A percentile compares a stretch with the other conserved stretches of the same genome.
Conservation (phyloP, 208 protist species). For the Tritrichomonas musculus region DNA sequence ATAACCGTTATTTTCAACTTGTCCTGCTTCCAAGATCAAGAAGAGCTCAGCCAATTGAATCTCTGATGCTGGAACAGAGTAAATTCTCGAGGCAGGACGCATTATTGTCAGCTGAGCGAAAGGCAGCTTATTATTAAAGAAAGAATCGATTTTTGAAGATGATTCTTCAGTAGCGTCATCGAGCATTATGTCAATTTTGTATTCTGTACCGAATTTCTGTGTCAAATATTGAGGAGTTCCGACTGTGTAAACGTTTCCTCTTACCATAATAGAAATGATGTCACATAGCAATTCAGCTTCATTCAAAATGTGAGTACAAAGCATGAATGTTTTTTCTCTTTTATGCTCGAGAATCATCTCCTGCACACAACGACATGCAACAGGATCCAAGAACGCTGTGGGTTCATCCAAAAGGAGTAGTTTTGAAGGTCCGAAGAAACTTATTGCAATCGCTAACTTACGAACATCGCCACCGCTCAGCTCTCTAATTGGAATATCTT, state of each 20-base stretch:
- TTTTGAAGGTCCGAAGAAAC: neutral
- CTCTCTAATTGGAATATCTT: neutral
- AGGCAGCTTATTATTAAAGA: neutral
- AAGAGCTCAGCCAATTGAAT: neutral
- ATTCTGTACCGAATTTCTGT: no score
- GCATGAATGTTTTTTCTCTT: neutral
- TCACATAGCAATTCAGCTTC: slow-evolving; percentile 18
- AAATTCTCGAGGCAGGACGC: neutral
- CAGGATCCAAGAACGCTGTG: neutral
- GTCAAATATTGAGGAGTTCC: no score
- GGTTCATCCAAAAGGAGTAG: slow-evolving; percentile 32
- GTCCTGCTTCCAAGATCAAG: neutral
- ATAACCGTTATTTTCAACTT: neutral
- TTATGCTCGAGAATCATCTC: neutral
- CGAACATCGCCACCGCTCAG: neutral
- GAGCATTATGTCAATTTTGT: no score
- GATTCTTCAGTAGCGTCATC: neutral
- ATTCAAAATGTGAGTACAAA: neutral
- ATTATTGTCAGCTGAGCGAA: neutral
- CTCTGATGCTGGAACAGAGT: neutral
- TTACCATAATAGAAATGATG: neutral
- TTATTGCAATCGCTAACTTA: neutral
- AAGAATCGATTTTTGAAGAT: neutral
- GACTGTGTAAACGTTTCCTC: no score
- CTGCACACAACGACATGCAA: no score